These are phyloP conservation scores for Phytophthora citricola DNA, from an alignment of 352 stramenopile species.

Conservation along the genomic window DNA sequence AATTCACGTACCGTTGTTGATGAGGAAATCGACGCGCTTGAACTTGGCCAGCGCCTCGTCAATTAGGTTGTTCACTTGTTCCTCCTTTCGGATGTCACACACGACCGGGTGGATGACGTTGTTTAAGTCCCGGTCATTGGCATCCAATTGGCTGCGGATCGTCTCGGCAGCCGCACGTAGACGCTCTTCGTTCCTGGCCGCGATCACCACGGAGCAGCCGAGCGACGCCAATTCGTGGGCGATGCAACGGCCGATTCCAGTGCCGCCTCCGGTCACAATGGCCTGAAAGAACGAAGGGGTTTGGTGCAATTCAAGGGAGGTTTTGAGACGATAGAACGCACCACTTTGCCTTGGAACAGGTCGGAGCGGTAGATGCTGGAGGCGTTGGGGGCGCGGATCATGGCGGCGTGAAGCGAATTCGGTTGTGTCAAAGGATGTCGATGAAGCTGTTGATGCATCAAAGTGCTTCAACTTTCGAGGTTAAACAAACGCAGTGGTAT, in stretches of 20 bases:
- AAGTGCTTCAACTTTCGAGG: conserved; percentile 18
- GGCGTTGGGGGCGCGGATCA: conserved; percentile 62
- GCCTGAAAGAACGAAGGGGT: conserved; percentile 38
- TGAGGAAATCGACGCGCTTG: conserved; percentile 89
- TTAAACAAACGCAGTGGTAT: neutral
- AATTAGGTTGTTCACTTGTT: conserved; percentile 77
- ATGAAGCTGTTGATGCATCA: conserved; percentile 34
- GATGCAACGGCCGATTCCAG: conserved; percentile 87
- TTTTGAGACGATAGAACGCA: conserved; percentile 33
- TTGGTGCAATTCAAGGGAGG: neutral
- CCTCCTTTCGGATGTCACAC: conserved; percentile 82
- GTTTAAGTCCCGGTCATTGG: conserved; percentile 35
- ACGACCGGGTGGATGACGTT: conserved; percentile 59
- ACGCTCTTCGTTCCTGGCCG: conserved; percentile 74
- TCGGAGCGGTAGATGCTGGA: conserved; percentile 68
- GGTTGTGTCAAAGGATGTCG: conserved; percentile 14
- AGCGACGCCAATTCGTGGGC: conserved; percentile 80
- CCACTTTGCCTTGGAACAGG: conserved; percentile 82
- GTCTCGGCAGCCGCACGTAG: conserved; percentile 62
- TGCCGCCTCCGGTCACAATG: conserved; percentile 89
- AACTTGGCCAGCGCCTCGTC: conserved; percentile 78
- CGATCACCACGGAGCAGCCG: conserved; percentile 85
- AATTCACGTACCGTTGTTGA: conserved; percentile 89
- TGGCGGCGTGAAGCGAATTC: conserved; percentile 19
- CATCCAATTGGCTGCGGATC: conserved; percentile 60